Percentiles rank a stretch among this genome's conserved stretches.
Conservation (phyloP, 192 early-diverging fungal genomes). For the Geranomyces variabilis region DNA sequence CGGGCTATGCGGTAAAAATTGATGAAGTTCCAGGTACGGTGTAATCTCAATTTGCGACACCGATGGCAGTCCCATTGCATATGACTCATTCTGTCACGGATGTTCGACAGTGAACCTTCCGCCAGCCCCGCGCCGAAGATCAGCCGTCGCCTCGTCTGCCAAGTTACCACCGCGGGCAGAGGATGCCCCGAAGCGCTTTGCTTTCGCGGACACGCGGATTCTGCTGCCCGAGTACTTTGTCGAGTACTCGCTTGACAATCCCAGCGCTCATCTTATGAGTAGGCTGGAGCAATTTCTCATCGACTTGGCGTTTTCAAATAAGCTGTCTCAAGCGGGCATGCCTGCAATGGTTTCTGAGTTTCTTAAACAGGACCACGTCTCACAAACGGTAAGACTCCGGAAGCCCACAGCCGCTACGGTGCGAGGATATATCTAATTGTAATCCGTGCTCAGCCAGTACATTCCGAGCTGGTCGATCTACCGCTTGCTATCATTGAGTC, state of each 20-base stretch:
- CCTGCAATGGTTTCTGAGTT: conserved; percentile 49
- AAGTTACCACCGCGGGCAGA: background rate
- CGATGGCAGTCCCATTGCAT: too few relatives aligned
- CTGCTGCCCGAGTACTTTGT: conserved; percentile 55
- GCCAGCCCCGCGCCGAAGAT: too few relatives aligned
- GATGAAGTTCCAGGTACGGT: conserved; percentile 6
- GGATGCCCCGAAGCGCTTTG: conserved; percentile 26
- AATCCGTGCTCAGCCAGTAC: background rate
- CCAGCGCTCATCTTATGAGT: conserved; percentile 40
- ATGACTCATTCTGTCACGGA: too few relatives aligned
- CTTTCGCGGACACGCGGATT: conserved; percentile 36
- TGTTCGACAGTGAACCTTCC: too few relatives aligned
- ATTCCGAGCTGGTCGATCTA: conserved; percentile 11
- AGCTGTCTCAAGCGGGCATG: conserved; percentile 55
- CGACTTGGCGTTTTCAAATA: conserved; percentile 57
- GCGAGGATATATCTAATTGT: background rate
- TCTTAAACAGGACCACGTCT: conserved; percentile 4
- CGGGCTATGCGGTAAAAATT: background rate
- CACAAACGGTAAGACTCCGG: background rate
- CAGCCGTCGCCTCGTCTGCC: too few relatives aligned
- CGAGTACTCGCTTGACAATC: conserved; percentile 53
- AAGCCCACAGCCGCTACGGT: too few relatives aligned
- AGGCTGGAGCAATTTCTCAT: conserved; percentile 48
- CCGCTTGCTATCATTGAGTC: conserved; percentile 18
- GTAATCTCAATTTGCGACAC: too few relatives aligned